Conservation (phyloP, 441 rosid species). For the Brassica hybrid region DNA sequence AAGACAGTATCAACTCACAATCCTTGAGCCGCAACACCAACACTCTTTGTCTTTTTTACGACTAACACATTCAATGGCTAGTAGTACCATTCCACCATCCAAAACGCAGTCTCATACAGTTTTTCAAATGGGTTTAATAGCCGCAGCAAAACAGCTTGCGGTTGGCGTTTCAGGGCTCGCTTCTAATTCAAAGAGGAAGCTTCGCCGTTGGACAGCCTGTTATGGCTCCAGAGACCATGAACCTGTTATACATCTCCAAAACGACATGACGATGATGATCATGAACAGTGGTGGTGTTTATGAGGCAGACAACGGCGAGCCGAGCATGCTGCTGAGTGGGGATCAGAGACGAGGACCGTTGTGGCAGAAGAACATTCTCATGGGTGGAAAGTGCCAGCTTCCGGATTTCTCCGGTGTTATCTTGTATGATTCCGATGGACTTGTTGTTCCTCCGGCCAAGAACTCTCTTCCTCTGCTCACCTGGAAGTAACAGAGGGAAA, state of each 20-base stretch:
- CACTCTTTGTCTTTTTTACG: constrained; percentile 4
- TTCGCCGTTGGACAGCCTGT: constrained; percentile 57
- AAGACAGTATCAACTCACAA: constrained; percentile 6
- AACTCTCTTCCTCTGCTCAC: constrained; percentile 61
- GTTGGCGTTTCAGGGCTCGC: constrained; percentile 61
- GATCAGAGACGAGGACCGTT: constrained; percentile 51
- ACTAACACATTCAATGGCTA: constrained; percentile 51
- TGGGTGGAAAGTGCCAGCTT: constrained; percentile 90
- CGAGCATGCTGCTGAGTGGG: constrained; percentile 46
- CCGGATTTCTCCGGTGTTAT: constrained; percentile 93
- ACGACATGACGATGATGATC: constrained; percentile 37
- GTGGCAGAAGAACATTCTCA: constrained; percentile 92
- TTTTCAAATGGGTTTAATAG: constrained; percentile 52
- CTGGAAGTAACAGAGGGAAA: constrained; percentile 60
- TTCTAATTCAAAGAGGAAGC: constrained; percentile 58
- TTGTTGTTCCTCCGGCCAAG: constrained; percentile 55
- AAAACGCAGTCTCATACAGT: constrained; percentile 17
- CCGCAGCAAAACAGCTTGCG: constrained; percentile 49
- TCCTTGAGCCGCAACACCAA: not conserved
- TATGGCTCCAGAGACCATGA: constrained; percentile 55
- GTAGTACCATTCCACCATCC: constrained; percentile 39
- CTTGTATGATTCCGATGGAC: constrained; percentile 73
- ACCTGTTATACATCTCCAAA: constrained; percentile 63
- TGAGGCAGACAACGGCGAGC: constrained; percentile 34
- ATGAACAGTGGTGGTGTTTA: constrained; percentile 33